A percentile compares a stretch with the other conserved stretches of the same genome.
Conservation (phyloP, 2,329 filamentous ascomycete genomes). For the Pyrenophora seminiperda region DNA sequence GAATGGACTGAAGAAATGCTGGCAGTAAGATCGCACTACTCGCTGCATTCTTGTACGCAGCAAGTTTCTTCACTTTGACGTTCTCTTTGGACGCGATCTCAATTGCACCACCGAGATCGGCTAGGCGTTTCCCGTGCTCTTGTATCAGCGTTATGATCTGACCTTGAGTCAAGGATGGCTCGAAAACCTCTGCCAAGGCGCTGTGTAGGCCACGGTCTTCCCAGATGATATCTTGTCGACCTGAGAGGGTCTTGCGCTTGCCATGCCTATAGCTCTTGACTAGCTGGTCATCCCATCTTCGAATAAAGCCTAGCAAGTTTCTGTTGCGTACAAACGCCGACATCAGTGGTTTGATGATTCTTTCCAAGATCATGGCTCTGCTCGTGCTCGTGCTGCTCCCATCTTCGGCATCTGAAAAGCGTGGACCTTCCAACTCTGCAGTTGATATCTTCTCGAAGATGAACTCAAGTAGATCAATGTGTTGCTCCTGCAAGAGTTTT, state of each 20-base stretch:
- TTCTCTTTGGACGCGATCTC: conserved; percentile 14
- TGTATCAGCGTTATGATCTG: conserved; percentile 41
- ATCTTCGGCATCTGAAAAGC: conserved; percentile 10
- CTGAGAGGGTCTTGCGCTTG: conserved; percentile 26
- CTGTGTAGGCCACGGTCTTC: conserved; percentile 30
- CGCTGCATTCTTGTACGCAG: conserved; percentile 27
- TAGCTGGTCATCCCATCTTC: conserved; percentile 44
- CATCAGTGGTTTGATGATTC: conserved; percentile 41
- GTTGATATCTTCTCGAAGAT: conserved; percentile 40
- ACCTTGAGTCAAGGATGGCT: conserved; percentile 40
- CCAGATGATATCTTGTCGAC: conserved; percentile 35
- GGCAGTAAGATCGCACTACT: conserved; percentile 39
- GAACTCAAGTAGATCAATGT: conserved; percentile 33
- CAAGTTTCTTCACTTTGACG: conserved; percentile 28
- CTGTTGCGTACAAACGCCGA: conserved; percentile 43
- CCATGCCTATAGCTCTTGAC: conserved; percentile 21
- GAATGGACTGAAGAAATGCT: conserved; percentile 34
- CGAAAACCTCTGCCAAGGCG: conserved; percentile 33
- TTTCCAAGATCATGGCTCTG: conserved; percentile 14
- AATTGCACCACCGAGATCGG: conserved; percentile 20
- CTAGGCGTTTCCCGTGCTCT: conserved; percentile 33
- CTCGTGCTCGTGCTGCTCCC: neutral
- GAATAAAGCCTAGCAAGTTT: conserved; percentile 43
- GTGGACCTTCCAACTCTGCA: conserved; percentile 18
- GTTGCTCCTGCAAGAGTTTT: conserved; percentile 17